phyloP scores from a whole-genome alignment of 805 yeast genomes.

The Wickerhamiella slavikovae region DNA sequence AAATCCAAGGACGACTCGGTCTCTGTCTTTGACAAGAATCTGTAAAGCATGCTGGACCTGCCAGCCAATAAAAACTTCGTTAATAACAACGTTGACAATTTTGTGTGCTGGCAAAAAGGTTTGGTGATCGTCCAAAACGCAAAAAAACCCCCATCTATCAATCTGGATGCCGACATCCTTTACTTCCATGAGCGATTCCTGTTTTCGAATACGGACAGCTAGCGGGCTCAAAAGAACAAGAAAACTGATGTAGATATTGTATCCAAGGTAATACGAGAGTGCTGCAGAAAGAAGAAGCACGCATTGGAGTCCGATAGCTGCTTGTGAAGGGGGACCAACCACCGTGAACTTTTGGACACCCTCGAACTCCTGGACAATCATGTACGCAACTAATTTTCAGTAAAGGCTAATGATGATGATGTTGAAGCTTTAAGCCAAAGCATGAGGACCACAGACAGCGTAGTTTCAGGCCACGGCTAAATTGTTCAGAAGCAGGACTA shows the following conservation, averaged over 20 bases:
- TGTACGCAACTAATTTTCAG: not conserved
- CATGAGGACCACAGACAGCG: too few species aligned
- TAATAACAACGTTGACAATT: constrained; percentile 45
- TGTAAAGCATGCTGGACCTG: constrained; percentile 48
- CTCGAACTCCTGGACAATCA: not conserved
- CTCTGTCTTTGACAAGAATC: constrained; percentile 27
- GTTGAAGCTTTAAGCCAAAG: too few species aligned
- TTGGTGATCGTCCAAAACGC: constrained; percentile 10
- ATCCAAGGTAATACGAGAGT: constrained; percentile 13
- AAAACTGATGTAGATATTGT: constrained; percentile 2
- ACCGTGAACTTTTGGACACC: not conserved
- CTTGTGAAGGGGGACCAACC: not conserved
- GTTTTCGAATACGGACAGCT: not conserved
- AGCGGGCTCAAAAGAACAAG: not conserved
- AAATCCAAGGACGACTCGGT: constrained; percentile 17
- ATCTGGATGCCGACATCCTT: constrained; percentile 29
- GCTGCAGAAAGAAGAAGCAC: not conserved
- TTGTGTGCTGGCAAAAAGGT: constrained; percentile 35
- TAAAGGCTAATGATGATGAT: too few species aligned
- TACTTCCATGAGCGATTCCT: constrained; percentile 23
- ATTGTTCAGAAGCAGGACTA: too few species aligned
- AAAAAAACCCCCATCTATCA: constrained; percentile 16
- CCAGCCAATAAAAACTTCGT: constrained; percentile 54
- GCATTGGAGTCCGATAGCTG: not conserved
- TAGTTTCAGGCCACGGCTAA: too few species aligned